Base-by-base conservation (phyloP, 2,329 filamentous ascomycete genomes). In the Fusarium sp. region DNA sequence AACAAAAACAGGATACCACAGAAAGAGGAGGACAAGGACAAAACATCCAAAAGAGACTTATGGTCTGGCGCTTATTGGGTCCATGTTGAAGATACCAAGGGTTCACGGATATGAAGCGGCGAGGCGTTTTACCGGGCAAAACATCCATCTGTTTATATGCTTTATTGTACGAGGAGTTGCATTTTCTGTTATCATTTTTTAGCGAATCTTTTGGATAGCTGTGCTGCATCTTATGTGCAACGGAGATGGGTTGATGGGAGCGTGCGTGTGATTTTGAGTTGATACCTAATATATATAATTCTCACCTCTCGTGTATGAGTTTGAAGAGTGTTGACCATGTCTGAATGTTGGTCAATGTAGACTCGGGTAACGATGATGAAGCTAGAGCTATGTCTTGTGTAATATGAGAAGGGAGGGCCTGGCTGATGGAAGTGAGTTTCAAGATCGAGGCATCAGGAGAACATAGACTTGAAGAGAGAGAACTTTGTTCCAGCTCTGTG, bases 11-110 rank as follows among this genome's bases (percentile, higher is more conserved):
- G 57, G 50, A 54, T 25, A 43, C 30, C 24, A 27, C 49, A 49
- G 59, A 65, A 24, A 56, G 30, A 32, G 46, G 38, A 32, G 50
- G 50, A 32, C n/a, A 20, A 6, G 30, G 44, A 27, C 22, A 54
- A 30, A 52, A 43, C 44, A 62, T 47, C 52, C 60, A 52, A 38
- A 46, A 61, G 68, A 71, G 64, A 72, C 55, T 65, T 65, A 65
- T 49, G 65, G 68, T 69, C 55, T 71, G 68, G 63, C 68, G 68
- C 68, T 71, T 70, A 71, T 58, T 71, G 32, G 68, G 68, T 69
- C 68, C 68, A 50, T 72, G 68, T 69, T 71, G 59, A 62, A 71
- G 68, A 71, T 71, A 71, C 68, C 68, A 71, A 72, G 68, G 68
- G 52, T 71, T 63, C 34, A 72, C 46, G 68, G 68, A 72, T 59